Conservation (phyloP, 768 basidiomycete genomes). For the Austroboletus festivus region DNA sequence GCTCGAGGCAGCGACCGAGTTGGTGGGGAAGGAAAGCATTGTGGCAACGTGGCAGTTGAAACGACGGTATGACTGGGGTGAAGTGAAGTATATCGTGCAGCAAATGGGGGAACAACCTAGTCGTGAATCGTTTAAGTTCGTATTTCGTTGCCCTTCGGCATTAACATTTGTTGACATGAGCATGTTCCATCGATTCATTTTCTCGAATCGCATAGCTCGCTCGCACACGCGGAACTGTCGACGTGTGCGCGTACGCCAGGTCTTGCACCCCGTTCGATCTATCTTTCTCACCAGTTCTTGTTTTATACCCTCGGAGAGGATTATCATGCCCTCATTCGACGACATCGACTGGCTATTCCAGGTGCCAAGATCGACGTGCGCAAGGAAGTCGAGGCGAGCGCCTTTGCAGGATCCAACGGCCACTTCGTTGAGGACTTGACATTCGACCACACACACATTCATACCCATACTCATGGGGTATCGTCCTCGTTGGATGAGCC, state of each 20-base stretch:
- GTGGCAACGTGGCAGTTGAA: conserved; percentile 68
- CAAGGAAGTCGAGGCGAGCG: conserved; percentile 64
- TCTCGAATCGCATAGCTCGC: conserved; percentile 34
- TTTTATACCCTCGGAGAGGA: conserved; percentile 76
- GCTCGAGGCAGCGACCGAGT: conserved; percentile 34
- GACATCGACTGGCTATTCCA: conserved; percentile 55
- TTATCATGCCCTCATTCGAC: conserved; percentile 74
- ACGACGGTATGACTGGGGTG: conserved; percentile 49
- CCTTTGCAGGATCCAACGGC: conserved; percentile 36
- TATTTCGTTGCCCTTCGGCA: neutral
- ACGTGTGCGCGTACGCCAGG: conserved; percentile 58
- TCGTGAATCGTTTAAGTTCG: conserved; percentile 12
- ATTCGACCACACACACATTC: conserved; percentile 2
- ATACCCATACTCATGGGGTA: too few relatives aligned
- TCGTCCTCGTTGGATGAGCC: conserved; percentile 67
- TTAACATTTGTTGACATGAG: too few relatives aligned
- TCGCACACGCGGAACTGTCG: conserved; percentile 81
- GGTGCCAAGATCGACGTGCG: conserved; percentile 67
- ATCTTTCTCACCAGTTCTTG: conserved; percentile 81
- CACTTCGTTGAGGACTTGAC: conserved; percentile 22
- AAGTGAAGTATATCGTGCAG: conserved; percentile 39
- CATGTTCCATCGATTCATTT: neutral
- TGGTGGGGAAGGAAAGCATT: conserved; percentile 37
- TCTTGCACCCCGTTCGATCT: conserved; percentile 71
- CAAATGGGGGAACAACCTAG: conserved; percentile 8